Evolutionary conservation across 2,329 filamentous ascomycete genomes (phyloP).

Genomic region (Calonectria henricotiae): DNA sequence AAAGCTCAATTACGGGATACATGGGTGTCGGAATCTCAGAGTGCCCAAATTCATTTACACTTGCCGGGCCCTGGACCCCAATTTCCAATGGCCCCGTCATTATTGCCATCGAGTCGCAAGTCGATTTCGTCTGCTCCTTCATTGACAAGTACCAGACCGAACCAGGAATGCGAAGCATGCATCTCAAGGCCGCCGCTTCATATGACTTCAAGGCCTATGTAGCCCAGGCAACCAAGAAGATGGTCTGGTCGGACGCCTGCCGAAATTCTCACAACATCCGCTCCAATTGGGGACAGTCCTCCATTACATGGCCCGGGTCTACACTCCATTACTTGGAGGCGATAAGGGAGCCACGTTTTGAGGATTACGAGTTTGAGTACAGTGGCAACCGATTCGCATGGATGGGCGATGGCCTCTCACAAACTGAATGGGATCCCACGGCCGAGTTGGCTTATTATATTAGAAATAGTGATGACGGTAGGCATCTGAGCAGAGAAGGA

Average conservation of each 20-base stretch:
- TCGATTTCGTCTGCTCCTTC: constrained; percentile 37
- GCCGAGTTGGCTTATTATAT: constrained; percentile 43
- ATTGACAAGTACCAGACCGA: constrained; percentile 44
- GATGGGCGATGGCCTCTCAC: constrained; percentile 28
- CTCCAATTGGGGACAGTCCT: constrained; percentile 41
- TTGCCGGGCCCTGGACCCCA: constrained; percentile 2
- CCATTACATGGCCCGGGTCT: constrained; percentile 40
- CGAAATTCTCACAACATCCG: constrained; percentile 39
- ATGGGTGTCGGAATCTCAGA: constrained; percentile 11
- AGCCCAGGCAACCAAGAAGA: constrained; percentile 36
- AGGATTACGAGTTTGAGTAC: constrained; percentile 20
- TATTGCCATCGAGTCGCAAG: constrained; percentile 35
- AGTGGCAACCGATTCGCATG: constrained; percentile 7
- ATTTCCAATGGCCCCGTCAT: constrained; percentile 32
- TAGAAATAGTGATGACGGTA: constrained; percentile 35
- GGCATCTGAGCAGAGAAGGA: constrained; percentile 26
- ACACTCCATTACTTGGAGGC: constrained; percentile 40
- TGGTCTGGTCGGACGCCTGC: constrained; percentile 42
- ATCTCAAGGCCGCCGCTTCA: constrained; percentile 19
- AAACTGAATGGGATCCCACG: constrained; percentile 41
- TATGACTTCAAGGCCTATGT: constrained; percentile 37
- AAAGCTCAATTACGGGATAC: constrained; percentile 1
- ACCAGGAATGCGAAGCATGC: constrained; percentile 30
- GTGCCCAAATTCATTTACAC: constrained; percentile 6
- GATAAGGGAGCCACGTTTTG: constrained; percentile 29